Evolutionary conservation across 768 basidiomycete genomes (phyloP).

Genomic region (Boletus barrowsii): DNA sequence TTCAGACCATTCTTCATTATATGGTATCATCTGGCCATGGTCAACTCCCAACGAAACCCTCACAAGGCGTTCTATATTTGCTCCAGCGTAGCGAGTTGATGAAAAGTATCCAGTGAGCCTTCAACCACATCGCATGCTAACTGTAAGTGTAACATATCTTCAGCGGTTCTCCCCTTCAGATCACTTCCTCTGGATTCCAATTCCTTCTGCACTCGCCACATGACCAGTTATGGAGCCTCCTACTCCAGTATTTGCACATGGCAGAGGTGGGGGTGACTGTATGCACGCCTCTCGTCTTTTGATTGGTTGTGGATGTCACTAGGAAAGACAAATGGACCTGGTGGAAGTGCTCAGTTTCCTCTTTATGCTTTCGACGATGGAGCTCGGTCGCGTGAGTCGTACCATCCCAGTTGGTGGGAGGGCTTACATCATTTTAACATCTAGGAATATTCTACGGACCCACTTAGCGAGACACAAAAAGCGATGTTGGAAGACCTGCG

Average conservation of each 20-base stretch:
- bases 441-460: constrained; percentile 88
- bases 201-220: constrained; percentile 94
- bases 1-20: constrained; percentile 91
- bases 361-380: constrained; percentile 97
- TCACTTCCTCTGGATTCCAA: constrained; percentile 94
- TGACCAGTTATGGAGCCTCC: constrained; percentile 90
- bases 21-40: constrained; percentile 93
- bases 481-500: constrained; percentile 90
- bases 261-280: constrained; percentile 57
- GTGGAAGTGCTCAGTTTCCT: constrained; percentile 92
- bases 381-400: constrained; percentile 74
- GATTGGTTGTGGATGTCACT: constrained; percentile 13
- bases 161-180: constrained; percentile 62
- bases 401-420: neutral
- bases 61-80: constrained; percentile 79
- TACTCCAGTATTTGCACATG: constrained; percentile 86
- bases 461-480: constrained; percentile 72
- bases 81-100: constrained; percentile 85
- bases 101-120: constrained; percentile 61
- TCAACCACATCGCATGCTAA: neutral
- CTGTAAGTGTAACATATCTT: neutral
- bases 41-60: constrained; percentile 71
- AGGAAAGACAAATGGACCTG: constrained; percentile 88
- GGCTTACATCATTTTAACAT: neutral
- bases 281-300: constrained; percentile 5